These are phyloP conservation scores for Phoma sp. DNA, from an alignment of 2,329 filamentous ascomycete species.

Conservation along the genomic window DNA sequence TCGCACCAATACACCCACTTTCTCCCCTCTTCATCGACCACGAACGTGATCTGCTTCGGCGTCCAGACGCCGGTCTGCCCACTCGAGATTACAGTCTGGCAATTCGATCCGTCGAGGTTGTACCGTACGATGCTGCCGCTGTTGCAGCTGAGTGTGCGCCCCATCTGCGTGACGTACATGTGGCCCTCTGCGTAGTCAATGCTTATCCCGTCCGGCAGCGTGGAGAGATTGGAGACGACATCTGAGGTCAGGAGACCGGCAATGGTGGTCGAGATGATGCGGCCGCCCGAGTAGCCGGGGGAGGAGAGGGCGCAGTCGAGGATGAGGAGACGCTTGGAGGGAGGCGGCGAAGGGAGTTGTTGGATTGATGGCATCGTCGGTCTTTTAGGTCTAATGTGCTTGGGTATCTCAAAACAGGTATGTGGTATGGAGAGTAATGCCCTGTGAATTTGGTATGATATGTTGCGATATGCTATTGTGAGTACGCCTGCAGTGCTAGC, in stretches of 20 bases:
- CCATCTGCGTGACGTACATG: conserved; percentile 43
- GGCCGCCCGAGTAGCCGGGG: conserved; percentile 1
- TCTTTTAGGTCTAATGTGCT: neutral
- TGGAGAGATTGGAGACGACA: conserved; percentile 12
- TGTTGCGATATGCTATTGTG: neutral
- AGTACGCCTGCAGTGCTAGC: too few relatives aligned
- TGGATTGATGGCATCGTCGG: conserved; percentile 31
- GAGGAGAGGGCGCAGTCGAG: conserved; percentile 11
- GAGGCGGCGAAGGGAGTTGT: neutral
- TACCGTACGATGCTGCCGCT: conserved; percentile 54
- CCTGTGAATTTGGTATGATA: neutral
- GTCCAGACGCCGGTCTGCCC: conserved; percentile 50
- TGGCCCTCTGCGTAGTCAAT: conserved; percentile 22
- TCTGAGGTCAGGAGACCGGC: neutral
- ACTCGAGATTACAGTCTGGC: conserved; percentile 50
- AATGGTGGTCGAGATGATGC: conserved; percentile 6
- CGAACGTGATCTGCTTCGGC: conserved; percentile 50
- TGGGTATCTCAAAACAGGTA: neutral
- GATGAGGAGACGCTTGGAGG: conserved; percentile 4
- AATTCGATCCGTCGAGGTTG: conserved; percentile 58
- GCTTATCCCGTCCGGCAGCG: conserved; percentile 41
- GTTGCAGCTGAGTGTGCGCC: conserved; percentile 24
- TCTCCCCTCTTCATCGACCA: conserved; percentile 19
- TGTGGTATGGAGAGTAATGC: neutral
- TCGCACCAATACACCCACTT: conserved; percentile 50